Evolutionary conservation across 2,329 filamentous ascomycete genomes (phyloP).

Genomic region (Neofusicoccum ribis): DNA sequence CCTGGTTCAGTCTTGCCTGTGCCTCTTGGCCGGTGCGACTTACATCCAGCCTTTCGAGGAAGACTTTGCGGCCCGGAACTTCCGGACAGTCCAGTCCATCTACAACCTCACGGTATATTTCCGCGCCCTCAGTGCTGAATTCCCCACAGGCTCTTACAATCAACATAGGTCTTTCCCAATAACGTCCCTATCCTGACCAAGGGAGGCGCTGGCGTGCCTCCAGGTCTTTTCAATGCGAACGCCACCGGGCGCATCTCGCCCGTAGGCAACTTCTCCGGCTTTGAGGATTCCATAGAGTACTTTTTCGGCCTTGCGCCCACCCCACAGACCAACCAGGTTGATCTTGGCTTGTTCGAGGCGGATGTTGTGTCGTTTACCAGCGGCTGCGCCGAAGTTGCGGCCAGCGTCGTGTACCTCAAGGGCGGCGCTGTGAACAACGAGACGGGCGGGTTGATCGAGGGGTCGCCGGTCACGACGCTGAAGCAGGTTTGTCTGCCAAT

Average conservation of each 20-base stretch:
- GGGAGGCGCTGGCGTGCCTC: constrained; percentile 39
- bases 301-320: constrained; percentile 47
- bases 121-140: too few species aligned
- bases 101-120: constrained; percentile 41
- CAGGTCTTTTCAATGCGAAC: constrained; percentile 41
- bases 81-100: constrained; percentile 40
- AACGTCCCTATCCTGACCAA: constrained; percentile 38
- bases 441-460: constrained; percentile 32
- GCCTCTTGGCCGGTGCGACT: background rate
- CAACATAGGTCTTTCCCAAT: constrained; percentile 33
- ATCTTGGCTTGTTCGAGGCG: constrained; percentile 27
- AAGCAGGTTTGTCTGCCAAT: constrained; percentile 30
- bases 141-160: too few species aligned
- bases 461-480: constrained; percentile 32
- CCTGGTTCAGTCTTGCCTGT: background rate
- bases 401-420: constrained; percentile 41
- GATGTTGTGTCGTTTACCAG: constrained; percentile 33
- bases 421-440: constrained; percentile 29
- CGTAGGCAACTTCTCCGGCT: constrained; percentile 45
- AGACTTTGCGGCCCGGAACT: constrained; percentile 32
- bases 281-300: constrained; percentile 47
- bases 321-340: constrained; percentile 29
- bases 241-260: constrained; percentile 44
- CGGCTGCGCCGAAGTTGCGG: constrained; percentile 39
- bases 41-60: background rate